A percentile compares a stretch with the other conserved stretches of the same genome.
phyloP scores from a whole-genome alignment of 139 green algal species.

The Micractinium conductrix region DNA sequence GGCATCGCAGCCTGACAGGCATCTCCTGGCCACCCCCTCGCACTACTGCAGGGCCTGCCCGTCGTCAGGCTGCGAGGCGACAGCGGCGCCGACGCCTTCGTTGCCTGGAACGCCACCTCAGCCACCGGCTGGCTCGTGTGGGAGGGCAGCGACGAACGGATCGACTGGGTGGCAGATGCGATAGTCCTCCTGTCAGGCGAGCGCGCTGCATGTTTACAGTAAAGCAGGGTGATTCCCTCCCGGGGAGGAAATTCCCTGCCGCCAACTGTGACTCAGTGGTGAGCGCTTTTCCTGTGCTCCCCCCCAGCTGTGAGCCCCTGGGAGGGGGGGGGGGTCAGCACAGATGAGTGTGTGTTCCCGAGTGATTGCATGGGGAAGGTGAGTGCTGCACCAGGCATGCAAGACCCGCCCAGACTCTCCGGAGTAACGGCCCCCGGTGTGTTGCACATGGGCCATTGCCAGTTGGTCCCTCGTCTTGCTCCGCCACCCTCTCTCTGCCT shows the following conservation, averaged over 20 bases:
- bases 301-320: neutral
- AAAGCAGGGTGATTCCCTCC: too few relatives aligned
- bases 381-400: too few relatives aligned
- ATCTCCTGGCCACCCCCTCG: neutral
- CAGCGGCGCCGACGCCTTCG: constrained; percentile 19
- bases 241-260: neutral
- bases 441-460: too few relatives aligned
- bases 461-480: too few relatives aligned
- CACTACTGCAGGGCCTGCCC: constrained; percentile 6
- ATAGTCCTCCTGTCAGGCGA: neutral
- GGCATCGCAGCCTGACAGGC: neutral
- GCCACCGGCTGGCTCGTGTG: neutral
- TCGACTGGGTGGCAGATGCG: constrained; percentile 8
- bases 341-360: too few relatives aligned
- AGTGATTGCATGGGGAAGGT: too few relatives aligned
- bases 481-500: neutral
- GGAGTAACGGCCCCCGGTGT: too few relatives aligned
- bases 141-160: neutral
- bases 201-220: too few relatives aligned
- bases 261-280: neutral
- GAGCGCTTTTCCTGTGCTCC: neutral
- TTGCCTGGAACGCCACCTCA: constrained; percentile 30
- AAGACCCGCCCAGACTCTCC: too few relatives aligned
- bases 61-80: neutral
- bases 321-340: too few relatives aligned